Evolutionary conservation across 352 stramenopile species (phyloP), one percentile per base, ranked within the genome.

Genomic region (Globisporangium nodosum): DNA sequence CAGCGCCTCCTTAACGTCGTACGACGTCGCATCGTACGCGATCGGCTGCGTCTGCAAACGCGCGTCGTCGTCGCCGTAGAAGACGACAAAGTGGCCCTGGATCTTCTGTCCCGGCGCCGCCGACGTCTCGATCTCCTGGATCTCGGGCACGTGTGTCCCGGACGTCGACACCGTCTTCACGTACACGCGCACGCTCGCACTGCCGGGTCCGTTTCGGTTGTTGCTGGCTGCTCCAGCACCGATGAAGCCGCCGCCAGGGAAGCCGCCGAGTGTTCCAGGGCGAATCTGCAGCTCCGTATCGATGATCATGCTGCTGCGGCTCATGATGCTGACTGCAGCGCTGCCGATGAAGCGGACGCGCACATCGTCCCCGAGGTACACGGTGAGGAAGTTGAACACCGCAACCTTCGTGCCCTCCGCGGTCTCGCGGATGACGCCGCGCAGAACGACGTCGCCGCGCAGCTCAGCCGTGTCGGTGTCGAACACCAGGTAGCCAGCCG

Each of bases 361-460:
- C 0, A 98, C 92, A 42, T 88, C 71, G 20, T 61, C 56, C 16
- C 78, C 80, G 33, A 99, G 74, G 64, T 94, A 93, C 30, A 99
- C 86, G 8, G 78, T 96, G 69, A 98, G 91, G 63, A 98, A 99
- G 56, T 97, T 97, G 74, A 97, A 99, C 1, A 98, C 68, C 0
- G 94, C 94, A 57, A 98, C 91, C 16, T 92, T 83, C 1, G 91
- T 97, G 2, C 88, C 89, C 46, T 80, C 72, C 0, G 46, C 63
- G 5, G 85, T 96, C 46, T 68, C 73, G 0, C 74, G 59, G 9
- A 98, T 55, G 50, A 81, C 65, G 7, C 85, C 85, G 20, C 78
- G 63, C 12, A 90, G 46, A 2, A 65, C 68, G 30, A 90, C 64
- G 43, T 94, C 85, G 5, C 85, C 85, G 3, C 61, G 78, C 0